Evolutionary conservation across 306 rosid genomes (phyloP).

Genomic region (Medicago lupulina): DNA sequence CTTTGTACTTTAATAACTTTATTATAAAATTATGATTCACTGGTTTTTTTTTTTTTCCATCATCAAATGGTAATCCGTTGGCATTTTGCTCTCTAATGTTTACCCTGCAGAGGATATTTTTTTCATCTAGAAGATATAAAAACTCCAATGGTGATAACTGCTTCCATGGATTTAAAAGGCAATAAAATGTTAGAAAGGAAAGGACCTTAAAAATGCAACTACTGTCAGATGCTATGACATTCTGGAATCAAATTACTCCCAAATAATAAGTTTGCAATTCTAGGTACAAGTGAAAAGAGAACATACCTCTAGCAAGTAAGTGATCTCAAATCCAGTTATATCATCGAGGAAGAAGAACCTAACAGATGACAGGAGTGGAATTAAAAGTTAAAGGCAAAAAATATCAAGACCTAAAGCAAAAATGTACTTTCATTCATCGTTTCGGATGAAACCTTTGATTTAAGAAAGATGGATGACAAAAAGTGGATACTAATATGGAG

Average conservation of each 20-base stretch:
- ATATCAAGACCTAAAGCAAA: constrained; percentile 4
- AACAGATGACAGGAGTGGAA: constrained; percentile 2
- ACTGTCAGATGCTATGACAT: constrained; percentile 10
- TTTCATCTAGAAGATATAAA: constrained; percentile 15
- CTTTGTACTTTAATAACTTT: neutral
- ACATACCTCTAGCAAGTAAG: constrained; percentile 80
- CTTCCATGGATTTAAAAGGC: constrained; percentile 26
- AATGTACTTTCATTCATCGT: neutral
- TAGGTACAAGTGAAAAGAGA: constrained; percentile 18
- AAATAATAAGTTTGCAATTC: constrained; percentile 22
- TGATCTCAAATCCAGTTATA: constrained; percentile 85
- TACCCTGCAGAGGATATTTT: neutral
- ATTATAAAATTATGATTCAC: neutral
- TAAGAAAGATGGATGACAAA: constrained; percentile 11
- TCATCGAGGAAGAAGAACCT: constrained; percentile 98
- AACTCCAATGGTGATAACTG: constrained; percentile 4
- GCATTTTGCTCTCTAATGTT: constrained; percentile 11
- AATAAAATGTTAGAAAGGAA: constrained; percentile 9
- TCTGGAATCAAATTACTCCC: constrained; percentile 32
- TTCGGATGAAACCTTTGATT: constrained; percentile 17
- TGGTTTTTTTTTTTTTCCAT: too few species aligned
- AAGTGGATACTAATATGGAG: constrained; percentile 20
- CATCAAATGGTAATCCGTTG: constrained; percentile 7
- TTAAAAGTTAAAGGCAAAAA: neutral
- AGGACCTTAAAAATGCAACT: constrained; percentile 12